Evolutionary conservation across 1,284 basidiomycete genomes (phyloP).

Genomic region (Sphagnurus paluster): DNA sequence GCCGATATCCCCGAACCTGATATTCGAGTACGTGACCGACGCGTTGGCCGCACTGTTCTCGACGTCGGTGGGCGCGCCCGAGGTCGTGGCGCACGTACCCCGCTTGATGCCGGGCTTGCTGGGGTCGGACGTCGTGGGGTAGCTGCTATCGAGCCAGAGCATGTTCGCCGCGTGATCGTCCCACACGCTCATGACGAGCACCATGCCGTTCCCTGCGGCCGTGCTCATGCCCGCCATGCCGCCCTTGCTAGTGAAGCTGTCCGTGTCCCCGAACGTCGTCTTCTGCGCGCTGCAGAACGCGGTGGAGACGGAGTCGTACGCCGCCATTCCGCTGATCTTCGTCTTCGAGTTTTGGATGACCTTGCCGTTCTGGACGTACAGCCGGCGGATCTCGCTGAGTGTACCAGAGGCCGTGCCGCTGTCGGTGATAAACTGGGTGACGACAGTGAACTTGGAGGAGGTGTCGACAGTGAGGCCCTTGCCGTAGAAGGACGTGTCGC

Average conservation of each 20-base stretch:
- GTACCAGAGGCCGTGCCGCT: conserved; percentile 44
- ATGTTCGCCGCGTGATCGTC: conserved; percentile 57
- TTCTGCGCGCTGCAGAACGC: conserved; percentile 42
- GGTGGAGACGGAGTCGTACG: conserved; percentile 39
- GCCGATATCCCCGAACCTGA: conserved; percentile 53
- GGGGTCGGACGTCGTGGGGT: conserved; percentile 36
- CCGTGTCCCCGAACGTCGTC: conserved; percentile 41
- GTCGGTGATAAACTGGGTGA: conserved; percentile 57
- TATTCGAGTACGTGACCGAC: conserved; percentile 56
- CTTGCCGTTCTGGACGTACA: conserved; percentile 54
- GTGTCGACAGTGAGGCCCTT: conserved; percentile 43
- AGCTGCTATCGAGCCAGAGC: conserved; percentile 57
- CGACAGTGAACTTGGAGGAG: conserved; percentile 47
- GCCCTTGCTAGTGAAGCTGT: conserved; percentile 43
- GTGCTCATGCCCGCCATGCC: conserved; percentile 44
- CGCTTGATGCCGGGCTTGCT: conserved; percentile 32
- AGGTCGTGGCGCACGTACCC: conserved; percentile 50
- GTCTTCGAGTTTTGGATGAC: conserved; percentile 50
- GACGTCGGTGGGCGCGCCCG: conserved; percentile 46
- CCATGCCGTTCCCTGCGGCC: conserved; percentile 39
- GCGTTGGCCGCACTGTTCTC: conserved; percentile 39
- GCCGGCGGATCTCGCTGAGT: conserved; percentile 52
- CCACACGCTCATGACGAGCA: conserved; percentile 55
- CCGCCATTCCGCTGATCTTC: conserved; percentile 40
- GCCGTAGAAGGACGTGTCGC: conserved; percentile 49